A percentile compares a stretch with the other conserved stretches of the same genome.
Evolutionary conservation across 2,329 filamentous ascomycete genomes (phyloP).

Genomic region (Didymella exigua): DNA sequence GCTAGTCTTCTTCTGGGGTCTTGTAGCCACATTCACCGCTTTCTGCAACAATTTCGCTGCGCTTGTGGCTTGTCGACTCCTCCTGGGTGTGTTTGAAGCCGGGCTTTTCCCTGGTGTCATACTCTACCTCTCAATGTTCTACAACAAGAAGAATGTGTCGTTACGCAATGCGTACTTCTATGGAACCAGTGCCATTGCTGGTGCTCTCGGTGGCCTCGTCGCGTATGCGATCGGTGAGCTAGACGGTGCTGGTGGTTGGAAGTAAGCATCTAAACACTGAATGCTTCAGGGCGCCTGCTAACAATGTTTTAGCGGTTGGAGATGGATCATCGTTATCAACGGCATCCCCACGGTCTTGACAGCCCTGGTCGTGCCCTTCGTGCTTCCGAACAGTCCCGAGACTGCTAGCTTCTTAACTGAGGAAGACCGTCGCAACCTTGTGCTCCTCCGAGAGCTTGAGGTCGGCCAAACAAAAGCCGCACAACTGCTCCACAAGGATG

Average conservation of each 20-base stretch:
- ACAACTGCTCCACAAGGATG: constrained; percentile 52
- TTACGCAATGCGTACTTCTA: constrained; percentile 60
- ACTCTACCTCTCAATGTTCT: constrained; percentile 36
- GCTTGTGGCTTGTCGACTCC: constrained; percentile 35
- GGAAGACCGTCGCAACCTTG: constrained; percentile 30
- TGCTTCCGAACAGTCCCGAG: constrained; percentile 56
- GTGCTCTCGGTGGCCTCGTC: constrained; percentile 56
- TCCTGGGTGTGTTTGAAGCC: constrained; percentile 40
- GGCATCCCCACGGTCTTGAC: constrained; percentile 36
- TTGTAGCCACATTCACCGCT: constrained; percentile 29
- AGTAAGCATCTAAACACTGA: not conserved
- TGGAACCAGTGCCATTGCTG: constrained; percentile 59
- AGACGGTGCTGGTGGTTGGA: constrained; percentile 29
- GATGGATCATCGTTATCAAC: constrained; percentile 43
- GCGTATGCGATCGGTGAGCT: constrained; percentile 37
- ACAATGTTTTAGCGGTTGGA: constrained; percentile 22
- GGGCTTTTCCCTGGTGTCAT: constrained; percentile 37
- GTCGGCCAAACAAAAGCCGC: constrained; percentile 52
- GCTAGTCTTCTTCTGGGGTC: constrained; percentile 33
- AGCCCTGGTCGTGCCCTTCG: constrained; percentile 56
- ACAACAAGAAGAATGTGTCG: constrained; percentile 52
- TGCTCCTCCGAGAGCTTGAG: constrained; percentile 47
- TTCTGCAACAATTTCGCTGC: constrained; percentile 36
- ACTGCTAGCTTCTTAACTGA: constrained; percentile 42
- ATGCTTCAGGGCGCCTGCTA: not conserved